Evolutionary conservation across 306 rosid genomes (phyloP).

Genomic region (Cucumis hystrix): DNA sequence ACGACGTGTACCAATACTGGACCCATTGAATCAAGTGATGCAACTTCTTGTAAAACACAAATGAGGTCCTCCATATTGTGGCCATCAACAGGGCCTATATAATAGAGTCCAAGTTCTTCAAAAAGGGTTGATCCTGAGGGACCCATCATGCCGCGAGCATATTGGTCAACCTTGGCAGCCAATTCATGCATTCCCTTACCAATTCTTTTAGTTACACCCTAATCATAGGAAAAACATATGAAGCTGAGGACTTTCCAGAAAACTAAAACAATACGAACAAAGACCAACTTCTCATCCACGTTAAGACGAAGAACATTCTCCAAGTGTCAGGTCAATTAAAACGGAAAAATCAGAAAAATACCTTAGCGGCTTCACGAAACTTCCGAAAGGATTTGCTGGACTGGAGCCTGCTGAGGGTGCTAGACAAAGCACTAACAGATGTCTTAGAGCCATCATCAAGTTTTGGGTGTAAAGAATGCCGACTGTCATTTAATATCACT

Average conservation of each 20-base stretch:
- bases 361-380: slow-evolving; percentile 93
- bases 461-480: slow-evolving; percentile 68
- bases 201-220: slow-evolving; percentile 84
- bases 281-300: background rate
- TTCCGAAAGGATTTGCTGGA: slow-evolving; percentile 80
- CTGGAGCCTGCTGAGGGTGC: slow-evolving; percentile 81
- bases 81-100: slow-evolving; percentile 95
- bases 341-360: slow-evolving; percentile 16
- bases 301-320: background rate
- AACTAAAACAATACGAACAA: background rate
- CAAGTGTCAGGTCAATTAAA: background rate
- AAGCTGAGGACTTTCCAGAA: background rate
- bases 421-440: slow-evolving; percentile 61
- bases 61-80: slow-evolving; percentile 71
- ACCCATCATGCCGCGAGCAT: slow-evolving; percentile 95
- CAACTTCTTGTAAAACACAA: slow-evolving; percentile 73
- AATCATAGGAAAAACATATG: background rate
- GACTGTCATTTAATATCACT: slow-evolving; percentile 80
- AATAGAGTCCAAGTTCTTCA: slow-evolving; percentile 93
- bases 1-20: slow-evolving; percentile 88
- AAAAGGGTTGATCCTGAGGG: slow-evolving; percentile 86
- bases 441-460: slow-evolving; percentile 59
- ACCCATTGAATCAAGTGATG: slow-evolving; percentile 83
- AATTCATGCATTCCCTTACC: slow-evolving; percentile 82
- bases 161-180: slow-evolving; percentile 98